Evolutionary conservation across 2,329 filamentous ascomycete genomes (phyloP), one percentile per base, ranked within the genome.

Genomic region (Fusarium chaquense): DNA sequence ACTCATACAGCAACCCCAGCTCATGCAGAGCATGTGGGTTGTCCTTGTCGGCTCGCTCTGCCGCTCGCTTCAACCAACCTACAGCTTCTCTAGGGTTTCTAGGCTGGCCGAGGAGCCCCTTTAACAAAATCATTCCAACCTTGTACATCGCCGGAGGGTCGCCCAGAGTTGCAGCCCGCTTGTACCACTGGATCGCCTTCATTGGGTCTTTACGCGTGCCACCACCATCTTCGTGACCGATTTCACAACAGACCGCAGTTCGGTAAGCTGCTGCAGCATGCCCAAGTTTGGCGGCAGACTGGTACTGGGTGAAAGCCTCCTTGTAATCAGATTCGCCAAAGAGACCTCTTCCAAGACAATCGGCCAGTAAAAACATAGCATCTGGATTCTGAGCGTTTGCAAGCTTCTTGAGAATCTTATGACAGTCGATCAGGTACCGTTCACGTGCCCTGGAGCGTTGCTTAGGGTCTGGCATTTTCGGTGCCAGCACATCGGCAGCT

Each of bases 161-260:
- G 5, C 96, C 95, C 4, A 98, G 85, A 15, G 91, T 91, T 13
- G 96, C 95, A 9, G 96, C 94, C 44, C 94, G 92, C 78, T 95
- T 94, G 80, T 99, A 99, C 96, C 96, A 99, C 79, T 98, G 95
- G 22, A 98, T 94, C 2, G 96, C 95, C 81, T 98, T 98, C 70
- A 95, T 81, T 1, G 93, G 93, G 76, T 99, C 96, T 73, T 91
- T 92, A 62, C 93, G 90, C 1, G 96, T 98, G 26, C 96, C 96
- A 54, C 96, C 96, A 32, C 94, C 95, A 74, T 97, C 94, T 77
- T 98, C 95, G 58, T 94, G 90, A 5, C 96, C 96, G 74, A 99
- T 93, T 78, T 99, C 96, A 77, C 96, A 98, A 82, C 96, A 99
- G 1, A 99, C 95, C 1, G 96, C 96, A 28, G 96, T 97, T 57